Conservation (phyloP, 2,329 filamentous ascomycete genomes). For the Colletotrichum sp. region DNA sequence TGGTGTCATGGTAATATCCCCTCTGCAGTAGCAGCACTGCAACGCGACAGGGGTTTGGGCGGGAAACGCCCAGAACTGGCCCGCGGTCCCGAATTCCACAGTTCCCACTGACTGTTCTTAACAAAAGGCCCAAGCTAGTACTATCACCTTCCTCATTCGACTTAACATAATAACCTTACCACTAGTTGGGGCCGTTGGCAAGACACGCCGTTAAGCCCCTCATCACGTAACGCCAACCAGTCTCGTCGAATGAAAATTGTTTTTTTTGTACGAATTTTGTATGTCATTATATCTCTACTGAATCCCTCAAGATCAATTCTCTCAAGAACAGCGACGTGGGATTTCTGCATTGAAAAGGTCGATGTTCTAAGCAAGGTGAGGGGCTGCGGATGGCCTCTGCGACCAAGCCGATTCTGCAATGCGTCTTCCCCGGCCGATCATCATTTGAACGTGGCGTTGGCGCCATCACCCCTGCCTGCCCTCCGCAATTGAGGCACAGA, state of each 20-base stretch:
- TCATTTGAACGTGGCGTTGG: neutral
- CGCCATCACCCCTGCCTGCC: neutral
- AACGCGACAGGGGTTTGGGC: neutral
- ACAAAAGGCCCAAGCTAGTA: neutral
- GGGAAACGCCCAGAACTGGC: neutral
- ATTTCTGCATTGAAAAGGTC: neutral
- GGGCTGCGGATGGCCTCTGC: neutral
- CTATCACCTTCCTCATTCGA: neutral
- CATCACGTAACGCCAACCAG: neutral
- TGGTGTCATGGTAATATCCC: neutral
- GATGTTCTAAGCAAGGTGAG: accelerated
- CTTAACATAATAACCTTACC: neutral
- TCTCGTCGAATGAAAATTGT: neutral
- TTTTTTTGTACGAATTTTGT: neutral
- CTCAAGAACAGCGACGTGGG: neutral
- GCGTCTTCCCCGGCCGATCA: neutral
- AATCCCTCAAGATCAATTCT: neutral
- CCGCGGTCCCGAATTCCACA: neutral
- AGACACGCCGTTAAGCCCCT: neutral
- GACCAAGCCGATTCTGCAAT: neutral
- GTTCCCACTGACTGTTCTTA: too few relatives aligned
- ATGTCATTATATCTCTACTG: neutral
- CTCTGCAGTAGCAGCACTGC: neutral
- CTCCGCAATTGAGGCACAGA: neutral
- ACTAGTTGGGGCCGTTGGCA: neutral